A percentile compares a stretch with the other conserved stretches of the same genome.
These are phyloP conservation scores for Massarina eburnea DNA, from an alignment of 2,329 filamentous ascomycete genomes.

Conservation along the genomic window DNA sequence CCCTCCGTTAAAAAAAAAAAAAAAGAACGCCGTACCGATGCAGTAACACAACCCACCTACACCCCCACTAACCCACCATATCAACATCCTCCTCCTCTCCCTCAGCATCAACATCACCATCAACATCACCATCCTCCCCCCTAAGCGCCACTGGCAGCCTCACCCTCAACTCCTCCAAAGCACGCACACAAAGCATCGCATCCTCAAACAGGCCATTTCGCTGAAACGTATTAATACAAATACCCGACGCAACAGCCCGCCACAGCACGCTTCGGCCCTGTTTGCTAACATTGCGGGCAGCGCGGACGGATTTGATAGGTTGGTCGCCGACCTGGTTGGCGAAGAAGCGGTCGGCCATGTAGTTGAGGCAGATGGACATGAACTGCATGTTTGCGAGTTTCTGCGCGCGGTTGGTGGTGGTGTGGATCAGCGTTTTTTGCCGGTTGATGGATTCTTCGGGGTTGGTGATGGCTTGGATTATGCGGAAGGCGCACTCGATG, in stretches of 20 bases:
- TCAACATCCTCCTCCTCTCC: not conserved
- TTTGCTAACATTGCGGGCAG: slow-evolving; percentile 29
- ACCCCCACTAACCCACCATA: not conserved
- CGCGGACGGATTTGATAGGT: slow-evolving; percentile 52
- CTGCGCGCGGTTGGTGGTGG: slow-evolving; percentile 56
- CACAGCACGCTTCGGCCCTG: slow-evolving; percentile 25
- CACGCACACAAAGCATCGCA: slow-evolving; percentile 19
- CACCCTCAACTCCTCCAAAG: slow-evolving; percentile 23
- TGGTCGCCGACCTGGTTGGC: slow-evolving; percentile 72
- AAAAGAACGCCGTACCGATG: too few species aligned
- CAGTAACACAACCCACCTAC: too few species aligned
- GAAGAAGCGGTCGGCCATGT: slow-evolving; percentile 84
- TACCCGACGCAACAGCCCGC: slow-evolving; percentile 34
- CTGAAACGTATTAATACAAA: slow-evolving; percentile 32
- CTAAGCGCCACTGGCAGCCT: slow-evolving; percentile 27
- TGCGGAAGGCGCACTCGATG: slow-evolving; percentile 74
- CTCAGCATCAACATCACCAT: slow-evolving; percentile 25
- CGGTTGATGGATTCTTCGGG: slow-evolving; percentile 68
- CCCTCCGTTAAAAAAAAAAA: too few species aligned
- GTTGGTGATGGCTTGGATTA: slow-evolving; percentile 68
- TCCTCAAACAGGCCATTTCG: slow-evolving; percentile 30
- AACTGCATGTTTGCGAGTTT: slow-evolving; percentile 74
- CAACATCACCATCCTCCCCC: slow-evolving; percentile 19
- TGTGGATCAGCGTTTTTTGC: slow-evolving; percentile 76
- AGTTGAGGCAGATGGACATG: slow-evolving; percentile 77